phyloP scores from a whole-genome alignment of 2,329 filamentous ascomycete genomes.

The Colletotrichum lentis region DNA sequence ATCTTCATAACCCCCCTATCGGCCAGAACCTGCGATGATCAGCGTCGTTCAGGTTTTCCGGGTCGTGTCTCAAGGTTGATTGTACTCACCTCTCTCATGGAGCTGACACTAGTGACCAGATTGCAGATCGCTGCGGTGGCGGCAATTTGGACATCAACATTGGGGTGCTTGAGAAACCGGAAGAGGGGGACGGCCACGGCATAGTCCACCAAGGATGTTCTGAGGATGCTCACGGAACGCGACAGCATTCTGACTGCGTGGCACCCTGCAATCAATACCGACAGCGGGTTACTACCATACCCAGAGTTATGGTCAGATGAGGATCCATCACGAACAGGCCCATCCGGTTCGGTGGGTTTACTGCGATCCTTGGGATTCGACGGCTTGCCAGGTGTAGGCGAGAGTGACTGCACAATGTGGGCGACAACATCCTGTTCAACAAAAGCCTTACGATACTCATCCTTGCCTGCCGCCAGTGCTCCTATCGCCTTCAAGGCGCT shows the following conservation, averaged over 20 bases:
- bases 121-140: conserved; percentile 88
- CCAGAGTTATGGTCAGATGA: conserved; percentile 49
- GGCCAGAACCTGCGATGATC: conserved; percentile 67
- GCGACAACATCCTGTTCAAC: conserved; percentile 82
- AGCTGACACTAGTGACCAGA: conserved; percentile 85
- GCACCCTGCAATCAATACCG: conserved; percentile 86
- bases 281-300: conserved; percentile 76
- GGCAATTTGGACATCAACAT: conserved; percentile 83
- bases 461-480: conserved; percentile 81
- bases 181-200: conserved; percentile 82
- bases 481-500: conserved; percentile 80
- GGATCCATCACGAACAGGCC: conserved; percentile 41
- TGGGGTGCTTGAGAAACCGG: conserved; percentile 74
- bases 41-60: neutral
- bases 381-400: conserved; percentile 62
- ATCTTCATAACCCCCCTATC: conserved; percentile 77
- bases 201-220: conserved; percentile 88
- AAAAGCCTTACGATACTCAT: conserved; percentile 82
- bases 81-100: conserved; percentile 80
- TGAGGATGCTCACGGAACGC: conserved; percentile 81
- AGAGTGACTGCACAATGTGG: conserved; percentile 84
- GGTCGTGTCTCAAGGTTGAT: neutral
- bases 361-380: conserved; percentile 53
- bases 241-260: conserved; percentile 82
- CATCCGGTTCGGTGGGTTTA: conserved; percentile 50